Conservation (phyloP, 2,329 filamentous ascomycete genomes). For the Aspergillus sp. region DNA sequence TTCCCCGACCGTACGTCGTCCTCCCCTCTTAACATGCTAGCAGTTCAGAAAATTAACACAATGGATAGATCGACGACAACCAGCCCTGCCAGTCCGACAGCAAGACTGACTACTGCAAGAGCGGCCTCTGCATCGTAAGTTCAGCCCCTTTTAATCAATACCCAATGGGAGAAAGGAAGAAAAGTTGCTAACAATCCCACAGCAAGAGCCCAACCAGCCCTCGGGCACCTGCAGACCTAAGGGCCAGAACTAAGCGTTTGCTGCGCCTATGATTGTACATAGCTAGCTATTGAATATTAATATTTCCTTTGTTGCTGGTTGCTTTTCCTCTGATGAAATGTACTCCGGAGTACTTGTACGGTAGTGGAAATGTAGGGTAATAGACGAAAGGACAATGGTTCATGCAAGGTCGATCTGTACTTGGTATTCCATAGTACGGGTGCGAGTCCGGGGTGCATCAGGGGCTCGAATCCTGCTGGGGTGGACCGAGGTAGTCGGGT, state of each 20-base stretch:
- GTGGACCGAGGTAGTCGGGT: no score
- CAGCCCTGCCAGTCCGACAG: conserved; percentile 8
- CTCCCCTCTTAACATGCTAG: background rate
- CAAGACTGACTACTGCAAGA: conserved; percentile 5
- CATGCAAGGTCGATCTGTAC: no score
- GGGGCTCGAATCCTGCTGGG: no score
- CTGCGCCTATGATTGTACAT: background rate
- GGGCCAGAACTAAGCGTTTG: background rate
- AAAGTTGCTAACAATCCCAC: background rate
- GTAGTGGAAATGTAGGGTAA: no score
- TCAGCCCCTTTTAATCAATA: no score
- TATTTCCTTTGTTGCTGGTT: no score
- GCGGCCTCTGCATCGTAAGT: background rate
- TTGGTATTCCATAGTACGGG: no score
- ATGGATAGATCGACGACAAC: conserved; percentile 1
- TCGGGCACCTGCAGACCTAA: background rate
- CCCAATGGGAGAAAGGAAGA: no score
- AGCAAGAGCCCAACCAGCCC: background rate
- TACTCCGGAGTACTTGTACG: no score
- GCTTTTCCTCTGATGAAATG: background rate
- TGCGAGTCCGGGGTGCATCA: no score
- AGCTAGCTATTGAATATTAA: background rate
- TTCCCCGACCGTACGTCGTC: conserved; percentile 4
- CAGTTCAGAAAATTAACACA: background rate
- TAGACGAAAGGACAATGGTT: no score